A percentile compares a stretch with the other conserved stretches of the same genome.
Conservation (phyloP, 805 yeast genomes). For the Candida pini region DNA sequence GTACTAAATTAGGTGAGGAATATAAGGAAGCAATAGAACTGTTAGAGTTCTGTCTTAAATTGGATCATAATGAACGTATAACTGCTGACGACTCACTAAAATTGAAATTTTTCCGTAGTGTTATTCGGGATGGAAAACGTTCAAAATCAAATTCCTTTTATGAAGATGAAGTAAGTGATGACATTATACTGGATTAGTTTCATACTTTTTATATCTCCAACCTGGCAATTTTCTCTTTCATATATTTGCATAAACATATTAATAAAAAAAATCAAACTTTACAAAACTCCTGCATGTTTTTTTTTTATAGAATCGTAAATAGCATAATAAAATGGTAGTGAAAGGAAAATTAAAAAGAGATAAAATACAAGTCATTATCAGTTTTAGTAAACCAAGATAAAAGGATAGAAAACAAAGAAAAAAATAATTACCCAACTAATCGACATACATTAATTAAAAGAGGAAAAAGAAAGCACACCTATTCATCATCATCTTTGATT, state of each 20-base stretch:
- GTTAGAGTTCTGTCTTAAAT: conserved; percentile 49
- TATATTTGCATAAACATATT: neutral
- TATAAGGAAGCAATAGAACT: conserved; percentile 46
- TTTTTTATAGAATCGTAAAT: no score
- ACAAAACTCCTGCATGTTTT: no score
- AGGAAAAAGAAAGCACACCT: neutral
- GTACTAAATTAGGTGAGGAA: conserved; percentile 31
- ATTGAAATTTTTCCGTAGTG: conserved; percentile 53
- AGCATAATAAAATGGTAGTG: neutral
- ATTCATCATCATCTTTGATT: conserved; percentile 4
- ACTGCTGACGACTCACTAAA: conserved; percentile 52
- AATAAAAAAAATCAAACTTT: no score
- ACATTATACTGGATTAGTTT: conserved; percentile 18
- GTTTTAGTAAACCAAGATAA: neutral
- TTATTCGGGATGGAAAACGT: conserved; percentile 1
- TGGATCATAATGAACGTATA: conserved; percentile 54
- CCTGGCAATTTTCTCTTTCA: neutral
- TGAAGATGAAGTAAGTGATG: conserved; percentile 16
- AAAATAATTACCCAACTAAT: no score
- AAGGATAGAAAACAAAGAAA: no score
- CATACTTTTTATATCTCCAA: neutral
- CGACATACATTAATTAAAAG: neutral
- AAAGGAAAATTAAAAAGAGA: neutral
- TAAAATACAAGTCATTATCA: neutral
- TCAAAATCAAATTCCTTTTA: neutral